Base-by-base conservation (phyloP, 2,329 filamentous ascomycete genomes). In the Xylariales sp. region DNA sequence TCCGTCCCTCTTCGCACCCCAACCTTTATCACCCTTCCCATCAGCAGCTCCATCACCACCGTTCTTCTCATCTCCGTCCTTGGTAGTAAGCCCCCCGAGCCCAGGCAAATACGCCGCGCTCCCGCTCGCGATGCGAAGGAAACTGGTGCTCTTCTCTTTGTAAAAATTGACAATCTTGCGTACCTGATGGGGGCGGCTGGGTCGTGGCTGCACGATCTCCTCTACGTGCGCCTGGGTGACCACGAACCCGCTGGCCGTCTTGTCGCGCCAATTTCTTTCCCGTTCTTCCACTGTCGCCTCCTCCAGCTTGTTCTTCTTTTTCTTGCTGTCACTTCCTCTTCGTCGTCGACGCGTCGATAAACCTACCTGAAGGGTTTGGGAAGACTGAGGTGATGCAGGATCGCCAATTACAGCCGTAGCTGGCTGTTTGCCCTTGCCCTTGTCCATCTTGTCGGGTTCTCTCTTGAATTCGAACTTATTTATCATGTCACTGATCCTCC, bases 221-320 rank as follows among this genome's bases (percentile, higher is more conserved):
- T 56, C 41, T 11, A 28, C 21, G n/a, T 48, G 47, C 22, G 52
- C 44, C 34, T 58, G 51, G 34, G 54, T 52, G 3, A 61, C 49
- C 32, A 55, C 52, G 40, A 61, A 61, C n/a, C 58, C 58, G 14
- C 58, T 60, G 18, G 46, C 52, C n/a, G 58, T 58, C 46, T 57
- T 57, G 35, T 51, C 53, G 37, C 46, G 50, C 46, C 55, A 55
- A 16, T 12, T 12, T 40, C 19, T 12, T 36, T 28, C 25, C n/a
- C n/a, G n/a, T n/a, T n/a, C n/a, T n/a, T n/a, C n/a, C n/a, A n/a
- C n/a, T n/a, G n/a, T n/a, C n/a, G n/a, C n/a, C n/a, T n/a, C n/a
- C n/a, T n/a, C n/a, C n/a, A n/a, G n/a, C n/a, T n/a, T n/a, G n/a
- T n/a, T n/a, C n/a, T n/a, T 31, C 19, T 32, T 34, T 9, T 31